phyloP scores from a whole-genome alignment of 83 land plant genomes.

The Thuja plicata region DNA sequence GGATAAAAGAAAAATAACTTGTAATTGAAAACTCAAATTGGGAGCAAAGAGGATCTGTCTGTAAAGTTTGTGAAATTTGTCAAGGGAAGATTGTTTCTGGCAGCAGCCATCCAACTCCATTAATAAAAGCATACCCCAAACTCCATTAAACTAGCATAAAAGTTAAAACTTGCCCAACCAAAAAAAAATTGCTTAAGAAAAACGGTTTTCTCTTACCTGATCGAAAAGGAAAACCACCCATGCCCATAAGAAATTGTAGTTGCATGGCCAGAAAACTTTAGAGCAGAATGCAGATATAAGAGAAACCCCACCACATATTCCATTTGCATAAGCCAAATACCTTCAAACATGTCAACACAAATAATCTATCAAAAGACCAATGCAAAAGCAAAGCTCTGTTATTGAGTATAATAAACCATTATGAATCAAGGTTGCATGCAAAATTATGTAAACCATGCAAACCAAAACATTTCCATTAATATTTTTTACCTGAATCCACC shows the following conservation, averaged over 20 bases:
- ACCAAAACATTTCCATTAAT: not conserved
- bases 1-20: no score
- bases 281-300: no score
- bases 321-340: slow-evolving; percentile 22
- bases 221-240: not conserved
- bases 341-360: not conserved
- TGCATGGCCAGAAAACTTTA: not conserved
- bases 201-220: not conserved
- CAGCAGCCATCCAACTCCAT: not conserved
- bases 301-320: no score
- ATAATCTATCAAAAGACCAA: not conserved
- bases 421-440: not conserved
- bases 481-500: slow-evolving; percentile 42
- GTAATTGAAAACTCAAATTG: no score
- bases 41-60: no score
- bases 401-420: no score
- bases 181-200: no score
- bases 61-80: no score
- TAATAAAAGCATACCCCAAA: not conserved
- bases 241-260: not conserved
- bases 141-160: no score
- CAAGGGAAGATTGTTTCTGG: no score
- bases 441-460: not conserved
- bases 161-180: no score
- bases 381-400: not conserved